Evolutionary conservation across 768 basidiomycete species (phyloP), one percentile per base, ranked within the genome.

Genomic region (Phlebiopsis flavidoalba): DNA sequence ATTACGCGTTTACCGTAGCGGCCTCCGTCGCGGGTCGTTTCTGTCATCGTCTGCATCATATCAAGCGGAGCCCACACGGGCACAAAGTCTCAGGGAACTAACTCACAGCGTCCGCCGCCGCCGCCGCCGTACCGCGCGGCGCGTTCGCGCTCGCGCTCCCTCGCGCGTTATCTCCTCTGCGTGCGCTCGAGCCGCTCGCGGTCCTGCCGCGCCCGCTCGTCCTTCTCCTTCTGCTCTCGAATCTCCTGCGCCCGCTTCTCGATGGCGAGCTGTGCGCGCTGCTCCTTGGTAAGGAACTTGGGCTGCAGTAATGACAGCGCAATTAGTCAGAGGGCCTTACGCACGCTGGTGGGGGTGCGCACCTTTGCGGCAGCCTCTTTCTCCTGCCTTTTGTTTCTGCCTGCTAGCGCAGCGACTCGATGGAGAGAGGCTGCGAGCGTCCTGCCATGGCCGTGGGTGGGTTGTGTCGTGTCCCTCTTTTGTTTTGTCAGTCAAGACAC

Each of bases 331-430:
- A 22, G 10, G 45, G 31, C 35, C n/a, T 26, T 19, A 51, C 50
- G 51, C 48, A 19, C 11, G 17, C n/a, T 19, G 14, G 17, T 19
- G 51, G 43, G n/a, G 50, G 7, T n/a, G 70, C 72, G 33, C 60
- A 93, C 95, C 83, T 93, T 97, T 53, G 94, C 78, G 53, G 93
- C 91, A 1, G 89, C 91, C 62, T 97, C 94, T 68, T 89, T 93
- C 71, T 96, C n/a, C 95, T 40, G 80, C 84, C 66, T 84, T 87
- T 75, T 98, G 96, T 75, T 88, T 91, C 66, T 89, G 85, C 24
- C n/a, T n/a, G n/a, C n/a, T n/a, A 98, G 79, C n/a, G n/a, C 61
- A 98, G 76, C 40, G 83, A 80, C 70, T 97, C 93, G 62, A 98
- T 95, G 5, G 94, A 96, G 45, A 97, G 77, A 0, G 95, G 95